Percentiles rank a stretch among this genome's conserved stretches.
Conservation (phyloP, 2,329 filamentous ascomycete species). For the Fusarium austroafricanum region DNA sequence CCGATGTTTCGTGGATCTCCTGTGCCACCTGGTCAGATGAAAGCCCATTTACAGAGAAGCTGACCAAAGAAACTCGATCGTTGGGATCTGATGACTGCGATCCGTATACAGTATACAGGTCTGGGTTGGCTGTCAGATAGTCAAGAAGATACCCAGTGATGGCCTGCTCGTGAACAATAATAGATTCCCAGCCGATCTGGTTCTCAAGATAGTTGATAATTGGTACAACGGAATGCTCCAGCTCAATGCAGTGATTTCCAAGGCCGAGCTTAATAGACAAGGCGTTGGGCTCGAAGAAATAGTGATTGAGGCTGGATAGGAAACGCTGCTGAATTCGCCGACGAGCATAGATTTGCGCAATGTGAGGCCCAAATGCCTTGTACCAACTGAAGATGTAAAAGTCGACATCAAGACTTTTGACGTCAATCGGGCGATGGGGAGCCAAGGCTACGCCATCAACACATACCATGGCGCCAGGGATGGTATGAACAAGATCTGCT, state of each 20-base stretch:
- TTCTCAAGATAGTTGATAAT: constrained; percentile 2
- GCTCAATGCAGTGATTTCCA: constrained; percentile 1
- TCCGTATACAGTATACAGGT: background rate
- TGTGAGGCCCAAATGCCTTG: constrained; percentile 82
- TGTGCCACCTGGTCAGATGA: background rate
- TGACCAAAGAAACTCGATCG: background rate
- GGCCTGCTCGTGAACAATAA: background rate
- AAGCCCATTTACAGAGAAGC: background rate
- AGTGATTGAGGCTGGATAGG: constrained; percentile 1
- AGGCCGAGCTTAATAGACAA: background rate
- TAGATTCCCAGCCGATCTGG: constrained; percentile 2
- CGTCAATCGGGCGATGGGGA: constrained; percentile 78
- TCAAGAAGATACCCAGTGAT: constrained; percentile 1
- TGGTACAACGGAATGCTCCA: background rate
- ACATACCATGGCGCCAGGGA: constrained; percentile 6
- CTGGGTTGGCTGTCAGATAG: background rate
- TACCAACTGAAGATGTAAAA: constrained; percentile 85
- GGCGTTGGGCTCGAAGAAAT: background rate
- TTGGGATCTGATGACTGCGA: background rate
- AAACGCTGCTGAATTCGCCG: background rate
- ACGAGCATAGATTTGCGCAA: constrained; percentile 2
- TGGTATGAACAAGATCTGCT: constrained; percentile 5
- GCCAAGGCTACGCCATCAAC: constrained; percentile 83
- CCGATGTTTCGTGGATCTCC: constrained; percentile 11
- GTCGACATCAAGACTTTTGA: constrained; percentile 75